Evolutionary conservation across 2,329 filamentous ascomycete genomes (phyloP).

Genomic region (Ceratocystis destructans): DNA sequence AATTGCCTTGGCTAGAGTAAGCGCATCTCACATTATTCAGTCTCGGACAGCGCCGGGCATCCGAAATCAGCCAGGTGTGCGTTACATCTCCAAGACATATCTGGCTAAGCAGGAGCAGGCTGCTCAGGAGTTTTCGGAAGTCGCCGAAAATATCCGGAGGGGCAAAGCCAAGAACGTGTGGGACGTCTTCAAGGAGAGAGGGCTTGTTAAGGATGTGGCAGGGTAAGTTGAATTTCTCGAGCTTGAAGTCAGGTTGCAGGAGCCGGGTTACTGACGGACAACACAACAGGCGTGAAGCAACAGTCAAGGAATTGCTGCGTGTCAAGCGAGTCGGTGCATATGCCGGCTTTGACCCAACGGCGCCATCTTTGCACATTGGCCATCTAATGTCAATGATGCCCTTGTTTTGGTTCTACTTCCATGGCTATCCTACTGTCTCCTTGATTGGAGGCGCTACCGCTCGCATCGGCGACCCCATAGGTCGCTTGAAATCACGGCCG

Average conservation of each 20-base stretch:
- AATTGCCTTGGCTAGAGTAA: neutral
- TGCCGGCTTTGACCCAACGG: conserved; percentile 71
- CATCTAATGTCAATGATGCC: conserved; percentile 73
- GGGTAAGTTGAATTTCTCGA: conserved; percentile 42
- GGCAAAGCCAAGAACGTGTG: conserved; percentile 43
- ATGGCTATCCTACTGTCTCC: conserved; percentile 55
- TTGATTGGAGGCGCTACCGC: conserved; percentile 63
- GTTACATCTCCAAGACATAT: conserved; percentile 31
- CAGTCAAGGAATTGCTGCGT: conserved; percentile 50
- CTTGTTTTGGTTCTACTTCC: conserved; percentile 69
- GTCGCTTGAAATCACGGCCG: conserved; percentile 48
- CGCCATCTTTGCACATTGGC: conserved; percentile 64
- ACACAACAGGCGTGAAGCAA: conserved; percentile 31
- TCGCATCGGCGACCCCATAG: conserved; percentile 66
- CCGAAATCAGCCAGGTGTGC: conserved; percentile 20
- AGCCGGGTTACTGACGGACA: neutral
- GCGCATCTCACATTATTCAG: neutral
- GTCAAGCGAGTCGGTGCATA: conserved; percentile 58
- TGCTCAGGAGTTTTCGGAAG: conserved; percentile 34
- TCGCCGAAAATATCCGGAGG: conserved; percentile 34
- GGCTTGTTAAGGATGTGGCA: conserved; percentile 59
- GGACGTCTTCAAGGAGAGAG: conserved; percentile 55
- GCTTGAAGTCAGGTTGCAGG: neutral
- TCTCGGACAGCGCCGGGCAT: neutral
- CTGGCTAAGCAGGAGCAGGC: conserved; percentile 33